Conservation (phyloP, 768 basidiomycete species). For the Termitomyces sp. region DNA sequence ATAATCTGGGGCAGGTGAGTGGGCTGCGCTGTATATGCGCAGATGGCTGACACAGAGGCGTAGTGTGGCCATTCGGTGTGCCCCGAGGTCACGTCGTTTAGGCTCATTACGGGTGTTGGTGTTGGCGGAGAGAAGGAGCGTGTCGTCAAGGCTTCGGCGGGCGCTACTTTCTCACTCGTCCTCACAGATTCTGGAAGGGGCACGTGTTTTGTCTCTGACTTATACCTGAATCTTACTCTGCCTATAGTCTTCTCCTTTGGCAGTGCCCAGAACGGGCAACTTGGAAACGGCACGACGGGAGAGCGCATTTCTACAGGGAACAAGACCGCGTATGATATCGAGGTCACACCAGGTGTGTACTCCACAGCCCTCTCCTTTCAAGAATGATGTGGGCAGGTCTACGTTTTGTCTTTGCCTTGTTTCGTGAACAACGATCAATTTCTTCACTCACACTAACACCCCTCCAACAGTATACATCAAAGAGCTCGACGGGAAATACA, state of each 20-base stretch:
- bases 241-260: conserved; percentile 83
- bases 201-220: conserved; percentile 23
- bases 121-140: conserved; percentile 58
- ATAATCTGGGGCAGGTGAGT: conserved; percentile 77
- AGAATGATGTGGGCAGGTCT: too few relatives aligned
- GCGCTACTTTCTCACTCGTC: conserved; percentile 80
- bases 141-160: conserved; percentile 73
- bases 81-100: conserved; percentile 68
- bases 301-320: conserved; percentile 86
- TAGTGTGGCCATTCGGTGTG: conserved; percentile 72
- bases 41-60: not conserved
- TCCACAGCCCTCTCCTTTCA: too few relatives aligned
- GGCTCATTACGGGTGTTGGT: conserved; percentile 55
- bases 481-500: conserved; percentile 72
- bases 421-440: too few relatives aligned
- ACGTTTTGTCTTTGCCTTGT: too few relatives aligned
- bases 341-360: conserved; percentile 59
- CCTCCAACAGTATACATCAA: conserved; percentile 59
- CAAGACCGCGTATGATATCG: conserved; percentile 79
- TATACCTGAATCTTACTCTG: not conserved
- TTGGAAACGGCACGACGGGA: conserved; percentile 92
- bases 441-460: not conserved
- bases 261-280: conserved; percentile 88
- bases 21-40: not conserved
- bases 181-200: conserved; percentile 83